Conservation (phyloP, 2,329 filamentous ascomycete species). For the Trichoderma simmonsii region DNA sequence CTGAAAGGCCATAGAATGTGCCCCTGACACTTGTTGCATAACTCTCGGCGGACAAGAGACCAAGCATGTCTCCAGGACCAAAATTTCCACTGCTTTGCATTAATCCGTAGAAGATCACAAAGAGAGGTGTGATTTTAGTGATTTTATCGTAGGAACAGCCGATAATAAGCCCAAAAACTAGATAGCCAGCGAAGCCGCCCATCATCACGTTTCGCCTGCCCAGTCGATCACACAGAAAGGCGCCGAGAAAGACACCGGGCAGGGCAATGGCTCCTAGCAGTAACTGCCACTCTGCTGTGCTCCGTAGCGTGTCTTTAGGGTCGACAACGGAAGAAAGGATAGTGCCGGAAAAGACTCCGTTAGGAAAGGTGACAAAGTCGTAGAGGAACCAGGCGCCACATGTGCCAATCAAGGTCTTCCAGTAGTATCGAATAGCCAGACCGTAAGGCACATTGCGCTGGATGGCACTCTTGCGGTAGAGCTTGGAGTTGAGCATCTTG, state of each 20-base stretch:
- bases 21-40: conserved; percentile 52
- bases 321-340: conserved; percentile 40
- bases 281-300: conserved; percentile 48
- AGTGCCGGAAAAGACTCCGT: conserved; percentile 44
- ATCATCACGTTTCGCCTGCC: conserved; percentile 51
- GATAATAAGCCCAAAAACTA: conserved; percentile 51
- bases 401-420: conserved; percentile 51
- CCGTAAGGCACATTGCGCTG: conserved; percentile 49
- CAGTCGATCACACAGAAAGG: conserved; percentile 44
- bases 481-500: conserved; percentile 49
- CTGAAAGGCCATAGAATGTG: conserved; percentile 49
- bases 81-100: conserved; percentile 49
- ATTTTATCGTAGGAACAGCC: conserved; percentile 47
- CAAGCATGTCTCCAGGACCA: conserved; percentile 50
- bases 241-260: conserved; percentile 49
- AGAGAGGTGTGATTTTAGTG: conserved; percentile 47
- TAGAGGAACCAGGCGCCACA: conserved; percentile 56
- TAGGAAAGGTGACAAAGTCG: conserved; percentile 47
- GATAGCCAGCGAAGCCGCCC: conserved; percentile 48
- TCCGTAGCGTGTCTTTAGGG: conserved; percentile 36
- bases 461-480: conserved; percentile 52
- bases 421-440: conserved; percentile 51
- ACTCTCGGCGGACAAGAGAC: conserved; percentile 47
- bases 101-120: conserved; percentile 51
- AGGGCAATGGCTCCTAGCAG: conserved; percentile 44